Conservation (phyloP, 2,329 filamentous ascomycete genomes). For the Aspergillus persii region DNA sequence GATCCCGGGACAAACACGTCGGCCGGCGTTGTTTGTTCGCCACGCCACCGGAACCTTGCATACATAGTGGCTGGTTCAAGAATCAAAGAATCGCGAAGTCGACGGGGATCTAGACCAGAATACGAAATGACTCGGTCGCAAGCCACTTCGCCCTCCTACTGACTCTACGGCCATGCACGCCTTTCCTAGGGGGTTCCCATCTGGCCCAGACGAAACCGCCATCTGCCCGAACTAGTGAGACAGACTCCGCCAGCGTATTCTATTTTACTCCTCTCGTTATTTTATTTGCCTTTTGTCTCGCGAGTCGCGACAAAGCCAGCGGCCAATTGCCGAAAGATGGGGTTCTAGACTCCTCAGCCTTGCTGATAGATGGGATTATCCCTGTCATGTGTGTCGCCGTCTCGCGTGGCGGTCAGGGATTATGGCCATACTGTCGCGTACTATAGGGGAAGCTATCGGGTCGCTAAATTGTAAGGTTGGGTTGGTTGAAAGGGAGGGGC, state of each 20-base stretch:
- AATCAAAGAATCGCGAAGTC: too few relatives aligned
- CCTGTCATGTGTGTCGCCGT: constrained; percentile 6
- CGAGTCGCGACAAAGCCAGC: too few relatives aligned
- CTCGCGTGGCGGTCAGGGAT: constrained; percentile 33
- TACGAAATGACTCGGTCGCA: constrained; percentile 7
- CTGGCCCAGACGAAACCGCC: neutral
- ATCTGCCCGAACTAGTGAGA: neutral
- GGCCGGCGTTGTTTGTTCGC: neutral
- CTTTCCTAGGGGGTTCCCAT: neutral
- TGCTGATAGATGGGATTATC: constrained; percentile 11
- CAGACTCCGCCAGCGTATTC: too few relatives aligned
- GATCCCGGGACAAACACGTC: neutral
- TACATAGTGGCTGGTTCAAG: neutral
- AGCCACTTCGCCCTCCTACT: constrained; percentile 11
- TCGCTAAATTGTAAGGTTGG: neutral
- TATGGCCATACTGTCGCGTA: constrained; percentile 1
- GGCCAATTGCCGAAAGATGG: neutral
- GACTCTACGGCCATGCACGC: neutral
- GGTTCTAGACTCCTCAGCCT: constrained; percentile 11
- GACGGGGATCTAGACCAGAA: constrained; percentile 1
- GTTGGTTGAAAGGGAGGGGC: neutral
- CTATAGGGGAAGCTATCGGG: neutral
- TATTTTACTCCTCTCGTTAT: too few relatives aligned
- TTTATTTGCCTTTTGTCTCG: too few relatives aligned
- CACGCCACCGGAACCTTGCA: neutral